Evolutionary conservation across 2,329 filamentous ascomycete genomes (phyloP).

Genomic region (Raffaelea arxii): DNA sequence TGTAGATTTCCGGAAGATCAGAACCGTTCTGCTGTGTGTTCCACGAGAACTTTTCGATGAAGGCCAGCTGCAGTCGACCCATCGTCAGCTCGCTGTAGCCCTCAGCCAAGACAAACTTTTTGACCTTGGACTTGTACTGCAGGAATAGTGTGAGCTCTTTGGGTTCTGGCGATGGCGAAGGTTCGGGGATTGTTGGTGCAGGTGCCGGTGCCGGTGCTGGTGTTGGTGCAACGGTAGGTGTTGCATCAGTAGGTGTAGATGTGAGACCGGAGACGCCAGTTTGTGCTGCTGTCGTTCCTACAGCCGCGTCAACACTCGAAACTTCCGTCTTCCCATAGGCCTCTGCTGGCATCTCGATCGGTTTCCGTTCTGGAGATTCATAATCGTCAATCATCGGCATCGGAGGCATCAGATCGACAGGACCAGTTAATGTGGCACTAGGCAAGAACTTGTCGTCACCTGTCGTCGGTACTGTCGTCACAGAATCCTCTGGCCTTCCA

Average conservation of each 20-base stretch:
- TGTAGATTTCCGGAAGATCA: slow-evolving; percentile 93
- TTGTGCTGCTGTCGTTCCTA: background rate
- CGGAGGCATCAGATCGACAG: slow-evolving; percentile 34
- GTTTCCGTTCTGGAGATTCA: no score
- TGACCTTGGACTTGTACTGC: slow-evolving; percentile 94
- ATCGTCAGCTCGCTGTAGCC: slow-evolving; percentile 78
- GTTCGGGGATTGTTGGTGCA: background rate
- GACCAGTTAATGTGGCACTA: slow-evolving; percentile 50
- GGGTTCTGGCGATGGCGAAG: slow-evolving; percentile 19
- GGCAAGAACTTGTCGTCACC: slow-evolving; percentile 55
- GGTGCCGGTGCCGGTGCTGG: background rate
- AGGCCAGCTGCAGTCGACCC: slow-evolving; percentile 82
- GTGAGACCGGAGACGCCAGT: no score
- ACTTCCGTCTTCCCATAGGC: no score
- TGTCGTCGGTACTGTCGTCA: slow-evolving; percentile 38
- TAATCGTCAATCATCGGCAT: slow-evolving; percentile 19
- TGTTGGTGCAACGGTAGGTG: background rate
- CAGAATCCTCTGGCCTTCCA: background rate
- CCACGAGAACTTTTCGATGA: slow-evolving; percentile 99
- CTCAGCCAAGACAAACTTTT: slow-evolving; percentile 84
- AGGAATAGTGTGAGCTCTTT: slow-evolving; percentile 91
- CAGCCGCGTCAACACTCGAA: no score
- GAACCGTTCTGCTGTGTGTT: slow-evolving; percentile 90
- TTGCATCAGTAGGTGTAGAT: slow-evolving; percentile 1
- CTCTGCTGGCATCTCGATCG: no score